Evolutionary conservation across 345 rosid species (phyloP).

Genomic region (Aethionema arabicum): DNA sequence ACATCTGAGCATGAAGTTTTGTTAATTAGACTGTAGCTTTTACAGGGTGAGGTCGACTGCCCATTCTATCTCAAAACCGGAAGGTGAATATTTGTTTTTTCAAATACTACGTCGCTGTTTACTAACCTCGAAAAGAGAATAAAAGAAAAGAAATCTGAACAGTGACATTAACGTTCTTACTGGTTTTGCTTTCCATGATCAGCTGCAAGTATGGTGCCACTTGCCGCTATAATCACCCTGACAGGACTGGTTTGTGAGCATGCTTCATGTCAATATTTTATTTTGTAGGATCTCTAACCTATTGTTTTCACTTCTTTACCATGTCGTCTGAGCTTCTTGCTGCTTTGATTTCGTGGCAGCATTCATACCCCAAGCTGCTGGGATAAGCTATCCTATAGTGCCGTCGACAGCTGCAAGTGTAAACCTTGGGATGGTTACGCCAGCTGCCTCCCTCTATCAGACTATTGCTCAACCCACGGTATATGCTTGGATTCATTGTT

Average conservation of each 20-base stretch:
- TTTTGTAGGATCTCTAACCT: background rate
- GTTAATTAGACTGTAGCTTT: constrained; percentile 25
- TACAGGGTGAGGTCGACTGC: constrained; percentile 89
- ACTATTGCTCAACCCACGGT: constrained; percentile 41
- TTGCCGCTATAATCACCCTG: constrained; percentile 97
- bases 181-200: constrained; percentile 31
- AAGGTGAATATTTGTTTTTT: constrained; percentile 51
- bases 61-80: constrained; percentile 95
- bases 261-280: constrained; percentile 1
- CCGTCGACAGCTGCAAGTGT: constrained; percentile 48
- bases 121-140: constrained; percentile 8
- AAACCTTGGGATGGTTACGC: constrained; percentile 50
- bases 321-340: background rate
- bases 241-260: constrained; percentile 64
- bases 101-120: constrained; percentile 5
- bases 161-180: constrained; percentile 5
- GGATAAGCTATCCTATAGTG: constrained; percentile 47
- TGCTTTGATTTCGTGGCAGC: constrained; percentile 51
- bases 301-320: constrained; percentile 9
- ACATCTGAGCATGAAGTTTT: constrained; percentile 23
- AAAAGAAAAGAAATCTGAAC: background rate
- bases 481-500: constrained; percentile 23
- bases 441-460: constrained; percentile 70
- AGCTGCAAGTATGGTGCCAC: constrained; percentile 95
- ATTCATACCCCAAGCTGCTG: constrained; percentile 61